phyloP scores from a whole-genome alignment of 2,329 filamentous ascomycete species.

The Nemania bipapillata region DNA sequence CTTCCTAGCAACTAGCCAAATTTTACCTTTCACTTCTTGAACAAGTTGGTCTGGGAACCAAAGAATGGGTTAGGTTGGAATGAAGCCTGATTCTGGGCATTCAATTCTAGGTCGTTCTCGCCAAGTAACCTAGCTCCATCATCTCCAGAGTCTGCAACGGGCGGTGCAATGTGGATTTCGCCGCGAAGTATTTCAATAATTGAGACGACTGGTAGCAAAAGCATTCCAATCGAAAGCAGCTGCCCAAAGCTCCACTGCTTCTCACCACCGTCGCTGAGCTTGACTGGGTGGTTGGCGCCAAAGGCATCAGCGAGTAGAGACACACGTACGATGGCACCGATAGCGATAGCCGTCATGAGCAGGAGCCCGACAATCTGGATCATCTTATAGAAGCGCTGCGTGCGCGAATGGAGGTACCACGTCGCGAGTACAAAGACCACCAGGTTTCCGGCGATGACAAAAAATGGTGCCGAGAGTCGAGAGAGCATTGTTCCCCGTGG shows the following conservation, averaged over 20 bases:
- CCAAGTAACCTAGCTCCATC: conserved; percentile 42
- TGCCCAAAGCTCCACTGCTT: conserved; percentile 72
- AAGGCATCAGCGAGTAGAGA: conserved; percentile 70
- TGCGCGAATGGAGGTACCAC: conserved; percentile 71
- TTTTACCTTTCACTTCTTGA: conserved; percentile 49
- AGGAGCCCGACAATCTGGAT: conserved; percentile 65
- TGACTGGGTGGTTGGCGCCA: conserved; percentile 60
- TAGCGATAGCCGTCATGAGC: conserved; percentile 67
- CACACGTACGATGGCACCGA: conserved; percentile 68
- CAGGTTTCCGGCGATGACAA: conserved; percentile 68
- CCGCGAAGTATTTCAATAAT: conserved; percentile 67
- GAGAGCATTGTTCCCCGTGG: conserved; percentile 56
- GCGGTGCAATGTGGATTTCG: conserved; percentile 54
- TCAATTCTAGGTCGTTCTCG: conserved; percentile 46
- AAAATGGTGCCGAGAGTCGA: conserved; percentile 69
- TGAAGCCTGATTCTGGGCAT: conserved; percentile 38
- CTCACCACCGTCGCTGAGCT: conserved; percentile 64
- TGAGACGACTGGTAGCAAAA: conserved; percentile 69
- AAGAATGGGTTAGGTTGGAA: conserved; percentile 62
- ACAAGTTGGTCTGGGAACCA: conserved; percentile 54
- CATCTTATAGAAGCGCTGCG: conserved; percentile 64
- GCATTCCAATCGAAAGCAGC: conserved; percentile 67
- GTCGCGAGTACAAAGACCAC: conserved; percentile 69
- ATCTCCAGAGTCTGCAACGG: conserved; percentile 38
- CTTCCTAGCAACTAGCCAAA: neutral